Conservation (phyloP, 306 rosid genomes). For the Fragaria ananassa region DNA sequence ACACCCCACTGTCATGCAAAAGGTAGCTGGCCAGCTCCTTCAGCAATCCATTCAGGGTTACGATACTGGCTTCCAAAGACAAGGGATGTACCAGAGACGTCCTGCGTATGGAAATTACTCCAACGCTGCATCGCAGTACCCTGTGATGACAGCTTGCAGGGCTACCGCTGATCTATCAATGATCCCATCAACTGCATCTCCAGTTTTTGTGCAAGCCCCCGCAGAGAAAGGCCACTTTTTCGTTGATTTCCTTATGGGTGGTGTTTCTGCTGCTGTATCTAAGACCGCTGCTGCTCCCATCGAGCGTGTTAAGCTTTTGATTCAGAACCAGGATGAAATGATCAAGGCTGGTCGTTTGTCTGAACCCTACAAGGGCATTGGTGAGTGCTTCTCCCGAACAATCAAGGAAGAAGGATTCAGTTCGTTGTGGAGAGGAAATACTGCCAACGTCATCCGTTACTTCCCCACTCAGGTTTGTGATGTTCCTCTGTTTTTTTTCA, state of each 20-base stretch:
- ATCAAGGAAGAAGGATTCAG: conserved; percentile 58
- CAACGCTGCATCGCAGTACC: conserved; percentile 58
- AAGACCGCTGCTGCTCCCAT: conserved; percentile 94
- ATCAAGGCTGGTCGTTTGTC: conserved; percentile 71
- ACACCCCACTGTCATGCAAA: conserved; percentile 72
- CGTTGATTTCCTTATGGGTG: conserved; percentile 86
- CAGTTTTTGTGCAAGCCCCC: conserved; percentile 74
- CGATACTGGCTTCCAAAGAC: conserved; percentile 41
- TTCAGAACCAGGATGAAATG: conserved; percentile 93
- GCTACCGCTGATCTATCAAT: conserved; percentile 50
- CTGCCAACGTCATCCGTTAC: conserved; percentile 85
- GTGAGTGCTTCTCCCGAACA: conserved; percentile 74
- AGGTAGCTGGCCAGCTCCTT: conserved; percentile 69
- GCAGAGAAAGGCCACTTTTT: conserved; percentile 67
- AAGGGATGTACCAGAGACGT: conserved; percentile 56
- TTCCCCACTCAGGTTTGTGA: conserved; percentile 40
- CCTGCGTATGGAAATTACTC: conserved; percentile 53
- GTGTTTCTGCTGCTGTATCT: conserved; percentile 90
- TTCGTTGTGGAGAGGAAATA: conserved; percentile 88
- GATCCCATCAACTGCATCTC: conserved; percentile 57
- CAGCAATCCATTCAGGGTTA: conserved; percentile 43
- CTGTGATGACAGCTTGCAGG: conserved; percentile 42
- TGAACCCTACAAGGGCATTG: conserved; percentile 92
- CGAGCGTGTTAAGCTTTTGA: conserved; percentile 81
- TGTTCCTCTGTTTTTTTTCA: not conserved